Percentiles rank a stretch among this genome's conserved stretches.
phyloP scores from a whole-genome alignment of 768 basidiomycete species.

The Lentinula boryana region DNA sequence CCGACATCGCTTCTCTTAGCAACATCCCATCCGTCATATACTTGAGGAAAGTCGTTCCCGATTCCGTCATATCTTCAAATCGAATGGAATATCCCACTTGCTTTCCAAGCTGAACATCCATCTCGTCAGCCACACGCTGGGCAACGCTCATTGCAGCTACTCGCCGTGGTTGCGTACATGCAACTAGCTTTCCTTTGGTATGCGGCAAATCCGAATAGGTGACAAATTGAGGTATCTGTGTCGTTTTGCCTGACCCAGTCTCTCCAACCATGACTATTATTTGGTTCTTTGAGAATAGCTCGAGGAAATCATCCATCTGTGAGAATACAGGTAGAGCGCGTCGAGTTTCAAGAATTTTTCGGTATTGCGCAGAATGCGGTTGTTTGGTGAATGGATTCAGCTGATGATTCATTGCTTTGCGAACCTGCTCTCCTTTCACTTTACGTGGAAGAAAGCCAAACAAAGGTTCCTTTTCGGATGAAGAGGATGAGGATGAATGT shows the following conservation, averaged over 20 bases:
- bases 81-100: conserved; percentile 98
- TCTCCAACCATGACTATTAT: conserved; percentile 91
- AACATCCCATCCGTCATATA: conserved; percentile 99
- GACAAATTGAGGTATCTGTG: conserved; percentile 87
- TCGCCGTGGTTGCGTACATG: conserved; percentile 94
- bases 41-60: conserved; percentile 90
- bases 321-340: conserved; percentile 88
- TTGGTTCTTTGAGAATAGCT: conserved; percentile 71
- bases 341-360: conserved; percentile 77
- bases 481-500: conserved; percentile 5
- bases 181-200: conserved; percentile 83
- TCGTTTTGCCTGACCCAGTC: conserved; percentile 41
- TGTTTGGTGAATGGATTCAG: conserved; percentile 85
- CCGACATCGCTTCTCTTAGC: conserved; percentile 97
- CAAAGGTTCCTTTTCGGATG: conserved; percentile 48
- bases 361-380: conserved; percentile 75
- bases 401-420: conserved; percentile 65
- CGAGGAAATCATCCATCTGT: conserved; percentile 90
- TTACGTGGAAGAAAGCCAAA: conserved; percentile 70
- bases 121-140: conserved; percentile 97
- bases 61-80: conserved; percentile 94
- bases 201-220: conserved; percentile 92
- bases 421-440: conserved; percentile 60
- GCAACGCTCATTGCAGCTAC: conserved; percentile 98
- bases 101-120: conserved; percentile 93